Conservation (phyloP, 352 stramenopile species). For the Peronosclerospora sorghi region DNA sequence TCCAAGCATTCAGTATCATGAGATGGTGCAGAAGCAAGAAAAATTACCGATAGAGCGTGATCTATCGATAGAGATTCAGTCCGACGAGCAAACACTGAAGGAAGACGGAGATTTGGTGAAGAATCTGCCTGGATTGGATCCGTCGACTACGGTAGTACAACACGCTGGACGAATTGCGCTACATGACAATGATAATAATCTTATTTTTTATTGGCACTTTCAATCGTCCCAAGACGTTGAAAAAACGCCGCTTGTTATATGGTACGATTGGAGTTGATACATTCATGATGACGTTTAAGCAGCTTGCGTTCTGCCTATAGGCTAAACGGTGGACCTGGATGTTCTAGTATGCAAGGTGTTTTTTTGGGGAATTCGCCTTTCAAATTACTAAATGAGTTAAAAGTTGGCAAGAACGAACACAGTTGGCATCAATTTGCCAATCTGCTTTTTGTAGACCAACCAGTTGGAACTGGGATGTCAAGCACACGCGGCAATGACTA, state of each 20-base stretch:
- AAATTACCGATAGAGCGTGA: background rate
- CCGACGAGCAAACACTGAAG: conserved; percentile 5
- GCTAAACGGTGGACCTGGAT: conserved; percentile 76
- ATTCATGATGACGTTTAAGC: background rate
- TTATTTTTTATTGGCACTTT: conserved; percentile 81
- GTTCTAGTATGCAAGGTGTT: conserved; percentile 67
- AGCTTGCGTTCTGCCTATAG: conserved; percentile 13
- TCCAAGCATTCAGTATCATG: conserved; percentile 5
- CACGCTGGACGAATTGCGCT: conserved; percentile 54
- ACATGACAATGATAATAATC: conserved; percentile 32
- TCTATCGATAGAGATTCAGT: conserved; percentile 1
- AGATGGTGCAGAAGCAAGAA: conserved; percentile 4
- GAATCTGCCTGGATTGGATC: conserved; percentile 40
- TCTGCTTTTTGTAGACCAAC: conserved; percentile 78
- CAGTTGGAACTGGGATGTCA: conserved; percentile 72
- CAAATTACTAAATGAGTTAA: conserved; percentile 36
- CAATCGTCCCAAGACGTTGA: conserved; percentile 30
- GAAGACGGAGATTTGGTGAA: conserved; percentile 28
- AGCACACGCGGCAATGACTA: conserved; percentile 44
- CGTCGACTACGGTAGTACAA: conserved; percentile 42
- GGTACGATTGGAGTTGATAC: conserved; percentile 16
- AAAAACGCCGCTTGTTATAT: conserved; percentile 54
- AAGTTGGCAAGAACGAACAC: conserved; percentile 50
- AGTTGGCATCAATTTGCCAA: conserved; percentile 71
- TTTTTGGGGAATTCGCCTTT: conserved; percentile 73